phyloP scores from a whole-genome alignment of 179 eudicot genomes.

The Sideroxylon spinosum region DNA sequence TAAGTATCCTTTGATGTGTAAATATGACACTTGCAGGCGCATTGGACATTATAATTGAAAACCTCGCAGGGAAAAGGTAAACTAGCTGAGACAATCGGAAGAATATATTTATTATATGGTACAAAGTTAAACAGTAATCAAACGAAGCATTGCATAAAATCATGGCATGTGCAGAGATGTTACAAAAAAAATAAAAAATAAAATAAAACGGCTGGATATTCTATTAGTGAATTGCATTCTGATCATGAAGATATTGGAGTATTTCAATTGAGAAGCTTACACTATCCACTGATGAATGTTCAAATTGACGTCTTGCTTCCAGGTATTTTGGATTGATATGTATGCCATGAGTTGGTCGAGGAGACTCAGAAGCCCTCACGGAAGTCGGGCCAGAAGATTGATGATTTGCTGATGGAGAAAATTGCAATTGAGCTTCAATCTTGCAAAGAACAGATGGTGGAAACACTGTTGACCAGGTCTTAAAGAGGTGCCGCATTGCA shows the following conservation, averaged over 20 bases:
- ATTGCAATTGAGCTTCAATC: slow-evolving; percentile 67
- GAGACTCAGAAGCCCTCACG: slow-evolving; percentile 71
- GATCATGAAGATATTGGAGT: neutral
- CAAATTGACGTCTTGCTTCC: slow-evolving; percentile 73
- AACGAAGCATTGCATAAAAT: neutral
- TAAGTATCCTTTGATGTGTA: neutral
- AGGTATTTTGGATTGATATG: slow-evolving; percentile 91
- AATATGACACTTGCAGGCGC: neutral
- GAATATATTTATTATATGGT: neutral
- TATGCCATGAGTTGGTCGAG: slow-evolving; percentile 88
- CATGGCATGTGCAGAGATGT: neutral
- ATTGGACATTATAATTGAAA: neutral
- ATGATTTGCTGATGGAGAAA: slow-evolving; percentile 50
- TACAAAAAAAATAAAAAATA: too few relatives aligned
- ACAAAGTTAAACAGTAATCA: neutral
- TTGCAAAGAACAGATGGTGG: slow-evolving; percentile 68
- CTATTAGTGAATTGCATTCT: slow-evolving; percentile 8
- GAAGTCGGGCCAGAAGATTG: slow-evolving; percentile 50
- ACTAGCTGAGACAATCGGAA: neutral
- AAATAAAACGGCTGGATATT: neutral
- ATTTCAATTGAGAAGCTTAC: slow-evolving; percentile 38
- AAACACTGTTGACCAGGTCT: slow-evolving; percentile 88
- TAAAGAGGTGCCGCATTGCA: slow-evolving; percentile 82
- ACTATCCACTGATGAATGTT: slow-evolving; percentile 43
- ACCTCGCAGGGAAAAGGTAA: neutral